A percentile compares a stretch with the other conserved stretches of the same genome.
Evolutionary conservation across 2,329 filamentous ascomycete species (phyloP).

Genomic region (Exserohilum rostratum): DNA sequence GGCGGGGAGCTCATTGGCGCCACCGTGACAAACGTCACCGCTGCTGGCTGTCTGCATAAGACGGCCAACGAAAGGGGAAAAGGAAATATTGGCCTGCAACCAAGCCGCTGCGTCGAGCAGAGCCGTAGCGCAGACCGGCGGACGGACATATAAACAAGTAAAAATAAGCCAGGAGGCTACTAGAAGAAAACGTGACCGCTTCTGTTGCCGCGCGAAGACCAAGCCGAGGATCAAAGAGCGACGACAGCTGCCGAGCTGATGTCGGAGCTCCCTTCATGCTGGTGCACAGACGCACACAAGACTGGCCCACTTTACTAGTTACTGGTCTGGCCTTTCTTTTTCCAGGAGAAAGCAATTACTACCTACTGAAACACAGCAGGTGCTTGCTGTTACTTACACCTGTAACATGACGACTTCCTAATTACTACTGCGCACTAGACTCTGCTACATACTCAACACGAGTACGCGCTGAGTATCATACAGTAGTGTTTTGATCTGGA

Average conservation of each 20-base stretch:
- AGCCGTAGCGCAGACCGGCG: conserved; percentile 31
- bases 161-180: conserved; percentile 18
- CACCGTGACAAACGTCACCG: conserved; percentile 49
- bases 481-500: too few species aligned
- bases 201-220: conserved; percentile 17
- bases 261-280: conserved; percentile 3
- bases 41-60: conserved; percentile 43
- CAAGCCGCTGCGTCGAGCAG: conserved; percentile 27
- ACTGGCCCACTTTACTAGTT: neutral
- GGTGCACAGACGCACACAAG: conserved; percentile 18
- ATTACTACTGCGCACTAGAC: too few species aligned
- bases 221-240: conserved; percentile 35
- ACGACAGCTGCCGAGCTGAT: conserved; percentile 7
- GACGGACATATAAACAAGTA: conserved; percentile 32
- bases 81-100: conserved; percentile 22
- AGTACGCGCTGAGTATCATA: too few species aligned
- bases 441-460: too few species aligned
- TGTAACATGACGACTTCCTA: too few species aligned
- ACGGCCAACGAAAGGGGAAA: conserved; percentile 33
- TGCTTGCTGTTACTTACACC: too few species aligned
- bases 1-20: conserved; percentile 43
- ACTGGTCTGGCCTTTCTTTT: too few species aligned
- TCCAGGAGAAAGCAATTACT: too few species aligned
- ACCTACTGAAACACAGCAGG: too few species aligned
- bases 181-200: conserved; percentile 23